These are phyloP conservation scores for Phyllosticta citrichinensis DNA, from an alignment of 2,329 filamentous ascomycete species.

Conservation along the genomic window DNA sequence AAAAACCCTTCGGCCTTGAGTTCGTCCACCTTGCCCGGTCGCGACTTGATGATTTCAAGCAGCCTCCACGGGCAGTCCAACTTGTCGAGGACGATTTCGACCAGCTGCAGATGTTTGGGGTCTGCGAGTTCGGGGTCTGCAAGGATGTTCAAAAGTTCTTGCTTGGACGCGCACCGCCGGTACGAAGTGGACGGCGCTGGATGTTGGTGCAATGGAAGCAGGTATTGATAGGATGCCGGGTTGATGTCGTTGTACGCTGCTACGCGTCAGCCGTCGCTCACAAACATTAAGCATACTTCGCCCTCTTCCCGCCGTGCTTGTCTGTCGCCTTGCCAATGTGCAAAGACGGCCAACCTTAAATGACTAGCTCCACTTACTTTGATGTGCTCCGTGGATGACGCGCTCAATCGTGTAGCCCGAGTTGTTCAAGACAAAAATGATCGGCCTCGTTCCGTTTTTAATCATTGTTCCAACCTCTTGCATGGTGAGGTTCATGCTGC, in stretches of 20 bases:
- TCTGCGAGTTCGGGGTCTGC: constrained; percentile 18
- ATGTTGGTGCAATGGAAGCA: constrained; percentile 32
- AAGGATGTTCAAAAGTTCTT: constrained; percentile 28
- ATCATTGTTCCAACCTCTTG: constrained; percentile 31
- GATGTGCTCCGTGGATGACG: constrained; percentile 31
- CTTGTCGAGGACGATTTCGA: constrained; percentile 33
- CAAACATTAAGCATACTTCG: not conserved
- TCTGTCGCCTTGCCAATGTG: not conserved
- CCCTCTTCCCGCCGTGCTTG: not conserved
- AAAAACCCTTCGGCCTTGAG: constrained; percentile 30
- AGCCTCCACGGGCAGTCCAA: constrained; percentile 32
- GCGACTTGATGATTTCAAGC: constrained; percentile 23
- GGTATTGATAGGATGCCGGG: constrained; percentile 28
- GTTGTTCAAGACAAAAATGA: constrained; percentile 29
- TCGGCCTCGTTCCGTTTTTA: constrained; percentile 21
- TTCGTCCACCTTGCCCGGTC: constrained; percentile 25
- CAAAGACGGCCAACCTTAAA: not conserved
- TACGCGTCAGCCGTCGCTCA: not conserved
- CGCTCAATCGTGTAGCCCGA: constrained; percentile 32
- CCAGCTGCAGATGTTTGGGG: constrained; percentile 26
- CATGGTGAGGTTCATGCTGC: constrained; percentile 29
- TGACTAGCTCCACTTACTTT: constrained; percentile 15
- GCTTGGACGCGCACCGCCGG: constrained; percentile 28
- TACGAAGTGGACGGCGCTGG: constrained; percentile 22
- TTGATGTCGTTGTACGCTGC: constrained; percentile 31